These are phyloP conservation scores for Brassica juncea DNA, from an alignment of 345 rosid genomes.

Conservation along the genomic window DNA sequence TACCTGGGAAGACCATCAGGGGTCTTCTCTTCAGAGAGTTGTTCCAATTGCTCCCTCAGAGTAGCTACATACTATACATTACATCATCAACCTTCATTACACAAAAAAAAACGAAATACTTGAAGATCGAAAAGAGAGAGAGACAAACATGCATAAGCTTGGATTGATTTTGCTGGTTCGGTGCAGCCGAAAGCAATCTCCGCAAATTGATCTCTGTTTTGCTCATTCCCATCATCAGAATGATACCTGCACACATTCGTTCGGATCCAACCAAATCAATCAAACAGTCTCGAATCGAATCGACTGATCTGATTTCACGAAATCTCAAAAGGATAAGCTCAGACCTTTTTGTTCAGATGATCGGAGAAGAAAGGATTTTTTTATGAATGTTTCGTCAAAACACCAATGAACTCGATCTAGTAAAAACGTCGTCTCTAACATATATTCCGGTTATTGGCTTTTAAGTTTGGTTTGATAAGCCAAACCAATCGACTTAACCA, in stretches of 20 bases:
- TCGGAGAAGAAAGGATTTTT: background rate
- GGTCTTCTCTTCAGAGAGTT: slow-evolving; percentile 71
- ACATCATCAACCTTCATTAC: background rate
- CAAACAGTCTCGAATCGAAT: background rate
- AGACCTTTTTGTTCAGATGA: background rate
- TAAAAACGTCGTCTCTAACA: no score
- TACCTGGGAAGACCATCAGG: slow-evolving; percentile 73
- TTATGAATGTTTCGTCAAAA: background rate
- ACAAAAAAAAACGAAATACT: background rate
- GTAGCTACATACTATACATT: slow-evolving; percentile 76
- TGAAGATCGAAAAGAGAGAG: background rate
- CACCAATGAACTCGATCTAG: no score
- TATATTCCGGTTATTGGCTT: no score
- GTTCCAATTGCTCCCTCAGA: slow-evolving; percentile 72
- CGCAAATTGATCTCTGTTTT: slow-evolving; percentile 74
- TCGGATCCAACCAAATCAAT: background rate
- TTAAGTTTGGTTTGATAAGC: no score
- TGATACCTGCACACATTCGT: background rate
- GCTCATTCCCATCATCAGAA: slow-evolving; percentile 60
- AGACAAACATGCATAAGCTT: slow-evolving; percentile 70
- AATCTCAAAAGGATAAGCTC: background rate
- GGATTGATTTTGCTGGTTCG: slow-evolving; percentile 71
- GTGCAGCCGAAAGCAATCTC: slow-evolving; percentile 76
- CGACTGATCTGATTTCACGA: background rate
- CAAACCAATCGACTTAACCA: no score